These are phyloP conservation scores for Ochetophila trinervis DNA, from an alignment of 306 rosid genomes.

Conservation along the genomic window DNA sequence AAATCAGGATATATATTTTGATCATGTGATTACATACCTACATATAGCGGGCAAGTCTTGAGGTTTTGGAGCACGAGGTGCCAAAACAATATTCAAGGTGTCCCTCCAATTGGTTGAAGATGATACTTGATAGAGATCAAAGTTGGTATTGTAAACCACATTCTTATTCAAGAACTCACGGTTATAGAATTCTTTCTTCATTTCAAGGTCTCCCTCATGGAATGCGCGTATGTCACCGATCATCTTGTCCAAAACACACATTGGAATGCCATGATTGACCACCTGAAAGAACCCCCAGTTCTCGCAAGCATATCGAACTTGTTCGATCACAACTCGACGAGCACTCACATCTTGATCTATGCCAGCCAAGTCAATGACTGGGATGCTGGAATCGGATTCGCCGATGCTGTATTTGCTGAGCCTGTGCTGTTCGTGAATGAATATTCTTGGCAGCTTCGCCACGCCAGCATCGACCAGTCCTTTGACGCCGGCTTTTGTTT, in stretches of 20 bases:
- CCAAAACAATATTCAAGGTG: conserved; percentile 7
- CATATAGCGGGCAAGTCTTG: conserved; percentile 37
- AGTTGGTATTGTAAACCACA: conserved; percentile 26
- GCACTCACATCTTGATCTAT: background rate
- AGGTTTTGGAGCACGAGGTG: conserved; percentile 29
- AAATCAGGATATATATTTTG: too few species aligned
- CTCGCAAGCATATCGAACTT: conserved; percentile 30
- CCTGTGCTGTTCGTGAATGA: conserved; percentile 13
- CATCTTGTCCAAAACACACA: conserved; percentile 25
- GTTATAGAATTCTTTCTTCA: conserved; percentile 25
- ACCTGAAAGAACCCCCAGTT: conserved; percentile 49
- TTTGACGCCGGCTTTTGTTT: conserved; percentile 50
- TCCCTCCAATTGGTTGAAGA: conserved; percentile 37
- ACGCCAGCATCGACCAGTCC: conserved; percentile 57
- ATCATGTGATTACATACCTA: too few species aligned
- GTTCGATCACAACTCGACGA: background rate
- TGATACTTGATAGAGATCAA: conserved; percentile 11
- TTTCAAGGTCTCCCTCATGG: conserved; percentile 32
- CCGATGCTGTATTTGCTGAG: background rate
- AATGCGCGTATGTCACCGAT: conserved; percentile 28
- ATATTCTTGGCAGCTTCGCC: conserved; percentile 39
- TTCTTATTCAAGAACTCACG: conserved; percentile 17
- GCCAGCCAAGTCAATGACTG: conserved; percentile 31
- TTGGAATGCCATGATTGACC: conserved; percentile 41
- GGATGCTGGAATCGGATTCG: conserved; percentile 3